Base-by-base conservation (phyloP, 805 yeast species). In the Kodamaea sagamina region DNA sequence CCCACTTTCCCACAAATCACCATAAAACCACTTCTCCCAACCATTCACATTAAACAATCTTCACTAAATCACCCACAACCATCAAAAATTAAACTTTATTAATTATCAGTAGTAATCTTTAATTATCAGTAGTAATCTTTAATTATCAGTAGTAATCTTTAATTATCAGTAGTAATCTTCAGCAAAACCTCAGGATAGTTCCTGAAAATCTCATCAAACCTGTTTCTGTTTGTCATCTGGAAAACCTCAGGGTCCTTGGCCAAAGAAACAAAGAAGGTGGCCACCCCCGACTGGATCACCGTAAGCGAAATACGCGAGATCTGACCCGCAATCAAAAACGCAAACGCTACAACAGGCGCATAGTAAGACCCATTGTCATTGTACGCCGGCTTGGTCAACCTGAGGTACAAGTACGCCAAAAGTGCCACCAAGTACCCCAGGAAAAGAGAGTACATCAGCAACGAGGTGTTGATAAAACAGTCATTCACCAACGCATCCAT, bases 181-280 rank as follows among this genome's bases (percentile, higher is more conserved):
- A 81, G 72, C 51, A 81, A 71, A 4, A 84, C 89, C 46, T 81
- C 77, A 3, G 90, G 90, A 58, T 85, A 85, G 35, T 80, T 74
- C 48, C 75, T 65, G 53, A 84, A 79, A 18, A 84, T 73, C 52
- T 75, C 81, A 47, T 83, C 81, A 55, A 82, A 85, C 47, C 79
- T 61, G 44, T 67, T 67, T 50, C 95, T 89, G 58, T 89, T 83
- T 35, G 86, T 76, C 66, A 75, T 73, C 57, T 79, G 81, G 71
- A 86, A 84, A 6, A 86, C 80, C 53, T 87, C 95, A 0, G 97
- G 97, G 53, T 88, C 90, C 54, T 81, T 79, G 10, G 90, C 88
- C 55, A 87, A 71, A 0, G 93, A 89, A 36, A 90, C 83, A 62
- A 89, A 84, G 59, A 90, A 83, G 0, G 96, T 86, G 16, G 90